Conservation (phyloP, 306 rosid genomes). For the Cucurbita ficifolia region DNA sequence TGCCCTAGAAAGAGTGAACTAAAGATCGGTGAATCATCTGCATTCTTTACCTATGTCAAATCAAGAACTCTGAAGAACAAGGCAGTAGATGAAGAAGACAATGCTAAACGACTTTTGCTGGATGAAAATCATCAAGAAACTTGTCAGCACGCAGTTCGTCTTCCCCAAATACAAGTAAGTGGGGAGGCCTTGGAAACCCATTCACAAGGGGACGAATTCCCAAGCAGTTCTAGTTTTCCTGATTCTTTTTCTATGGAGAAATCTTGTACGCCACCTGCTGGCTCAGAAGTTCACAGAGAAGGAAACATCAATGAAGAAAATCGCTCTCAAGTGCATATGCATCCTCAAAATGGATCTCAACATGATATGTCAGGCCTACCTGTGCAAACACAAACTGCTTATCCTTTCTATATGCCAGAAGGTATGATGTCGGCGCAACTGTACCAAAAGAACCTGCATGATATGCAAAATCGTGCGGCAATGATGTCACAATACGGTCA, state of each 20-base stretch:
- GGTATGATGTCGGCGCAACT: conserved; percentile 56
- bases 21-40: conserved; percentile 89
- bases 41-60: conserved; percentile 84
- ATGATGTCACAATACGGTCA: conserved; percentile 59
- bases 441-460: conserved; percentile 63
- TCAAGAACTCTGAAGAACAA: conserved; percentile 26
- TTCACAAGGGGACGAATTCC: conserved; percentile 56
- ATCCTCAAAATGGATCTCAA: conserved; percentile 22
- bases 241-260: conserved; percentile 80
- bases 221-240: conserved; percentile 45
- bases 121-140: conserved; percentile 29
- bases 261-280: conserved; percentile 58
- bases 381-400: conserved; percentile 34
- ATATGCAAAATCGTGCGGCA: conserved; percentile 46
- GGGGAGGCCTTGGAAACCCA: conserved; percentile 48
- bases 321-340: conserved; percentile 7
- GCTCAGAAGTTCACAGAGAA: conserved; percentile 39
- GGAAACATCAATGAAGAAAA: conserved; percentile 30
- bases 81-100: conserved; percentile 10
- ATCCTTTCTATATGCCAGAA: conserved; percentile 60
- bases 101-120: conserved; percentile 12
- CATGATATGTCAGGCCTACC: conserved; percentile 32
- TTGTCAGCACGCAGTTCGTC: conserved; percentile 24
- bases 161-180: conserved; percentile 25
- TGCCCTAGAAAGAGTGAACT: conserved; percentile 77